phyloP scores from a whole-genome alignment of 2,329 filamentous ascomycete species.

The Phoma herbarum region DNA sequence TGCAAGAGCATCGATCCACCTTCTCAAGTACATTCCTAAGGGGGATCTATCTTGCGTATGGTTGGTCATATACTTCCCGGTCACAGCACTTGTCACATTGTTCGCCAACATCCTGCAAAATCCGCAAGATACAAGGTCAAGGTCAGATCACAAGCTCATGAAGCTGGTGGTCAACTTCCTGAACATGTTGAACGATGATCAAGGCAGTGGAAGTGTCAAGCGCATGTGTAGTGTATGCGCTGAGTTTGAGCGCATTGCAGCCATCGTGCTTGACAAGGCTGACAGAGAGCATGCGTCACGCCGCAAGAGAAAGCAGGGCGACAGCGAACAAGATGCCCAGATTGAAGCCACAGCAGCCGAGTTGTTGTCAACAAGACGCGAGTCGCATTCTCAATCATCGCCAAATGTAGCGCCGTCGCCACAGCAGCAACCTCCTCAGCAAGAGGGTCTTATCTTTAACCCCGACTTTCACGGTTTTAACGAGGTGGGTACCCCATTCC shows the following conservation, averaged over 20 bases:
- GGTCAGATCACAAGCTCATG: constrained; percentile 91
- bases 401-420: constrained; percentile 30
- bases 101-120: constrained; percentile 98
- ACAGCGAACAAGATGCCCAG: constrained; percentile 59
- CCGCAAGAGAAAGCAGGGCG: constrained; percentile 80
- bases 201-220: constrained; percentile 87
- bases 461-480: constrained; percentile 50
- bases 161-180: constrained; percentile 91
- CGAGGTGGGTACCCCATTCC: constrained; percentile 37
- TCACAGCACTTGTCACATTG: constrained; percentile 90
- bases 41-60: constrained; percentile 95
- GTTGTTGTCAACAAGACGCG: constrained; percentile 43
- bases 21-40: constrained; percentile 95
- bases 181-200: constrained; percentile 86
- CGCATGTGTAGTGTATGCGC: constrained; percentile 93
- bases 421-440: constrained; percentile 35
- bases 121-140: constrained; percentile 85
- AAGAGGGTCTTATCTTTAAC: constrained; percentile 45
- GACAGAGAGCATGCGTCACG: constrained; percentile 83
- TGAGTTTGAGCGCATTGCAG: constrained; percentile 96
- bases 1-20: constrained; percentile 87
- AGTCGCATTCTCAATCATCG: constrained; percentile 32
- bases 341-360: constrained; percentile 50
- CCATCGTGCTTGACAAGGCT: constrained; percentile 87
- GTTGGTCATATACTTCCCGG: constrained; percentile 96